Conservation (phyloP, 176 grass and related monocot genomes). For the Sorghum bicolor region Sorghum_bicolor_NCBIv3 NC_012870.2:5737001-5737500, state of each 20-base stretch:
- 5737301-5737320: slow-evolving; percentile 13
- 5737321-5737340: slow-evolving; percentile 26
- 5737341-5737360: slow-evolving; percentile 14
- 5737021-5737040: slow-evolving; percentile 59
- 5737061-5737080: slow-evolving; percentile 57
- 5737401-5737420: neutral
- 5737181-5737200: slow-evolving; percentile 51
- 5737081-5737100: slow-evolving; percentile 42
- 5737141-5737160: slow-evolving; percentile 60
- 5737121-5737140: slow-evolving; percentile 37
- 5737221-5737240: slow-evolving; percentile 26
- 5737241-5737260: slow-evolving; percentile 28
- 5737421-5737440: neutral
- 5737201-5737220: slow-evolving; percentile 38
- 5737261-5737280: slow-evolving; percentile 38
- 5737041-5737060: slow-evolving; percentile 40
- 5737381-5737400: slow-evolving; percentile 10
- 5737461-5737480: neutral
- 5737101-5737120: slow-evolving; percentile 56
- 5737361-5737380: slow-evolving; percentile 6
- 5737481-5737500: slow-evolving; percentile 28
- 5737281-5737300: slow-evolving; percentile 28
- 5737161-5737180: slow-evolving; percentile 64
- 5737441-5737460: neutral
- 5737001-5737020: slow-evolving; percentile 58